phyloP scores from a whole-genome alignment of 345 rosid species.

The Salix purpurea region DNA sequence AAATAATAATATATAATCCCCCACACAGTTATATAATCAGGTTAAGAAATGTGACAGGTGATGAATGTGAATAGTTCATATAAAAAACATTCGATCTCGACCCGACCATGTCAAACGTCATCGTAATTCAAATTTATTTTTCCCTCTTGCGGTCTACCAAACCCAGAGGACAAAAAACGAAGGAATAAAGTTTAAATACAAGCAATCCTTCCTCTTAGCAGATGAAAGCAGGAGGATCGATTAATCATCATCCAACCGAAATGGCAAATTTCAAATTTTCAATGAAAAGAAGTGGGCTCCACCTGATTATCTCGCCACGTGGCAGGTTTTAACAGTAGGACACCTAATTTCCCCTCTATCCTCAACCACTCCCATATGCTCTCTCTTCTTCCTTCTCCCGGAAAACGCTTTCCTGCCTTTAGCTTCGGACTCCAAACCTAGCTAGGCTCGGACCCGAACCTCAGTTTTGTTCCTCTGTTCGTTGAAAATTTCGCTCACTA shows the following conservation, averaged over 20 bases:
- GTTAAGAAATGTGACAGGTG: no score
- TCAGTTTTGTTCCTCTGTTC: conserved; percentile 42
- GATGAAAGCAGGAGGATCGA: no score
- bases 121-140: no score
- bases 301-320: not conserved
- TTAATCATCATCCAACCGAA: not conserved
- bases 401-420: not conserved
- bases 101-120: no score
- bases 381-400: not conserved
- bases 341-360: conserved; percentile 13
- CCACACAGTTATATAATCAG: no score
- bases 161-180: no score
- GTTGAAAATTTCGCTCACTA: conserved; percentile 53
- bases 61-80: no score
- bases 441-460: conserved; percentile 36
- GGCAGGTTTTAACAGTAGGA: conserved; percentile 9
- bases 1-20: no score
- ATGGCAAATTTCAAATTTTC: not conserved
- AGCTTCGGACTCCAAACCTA: not conserved
- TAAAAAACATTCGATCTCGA: no score
- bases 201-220: no score
- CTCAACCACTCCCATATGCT: conserved; percentile 14
- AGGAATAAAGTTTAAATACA: no score
- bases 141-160: no score
- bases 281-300: not conserved